Evolutionary conservation across 1,284 basidiomycete species (phyloP), one percentile per base, ranked within the genome.

Genomic region (Rhizoctonia solani): DNA sequence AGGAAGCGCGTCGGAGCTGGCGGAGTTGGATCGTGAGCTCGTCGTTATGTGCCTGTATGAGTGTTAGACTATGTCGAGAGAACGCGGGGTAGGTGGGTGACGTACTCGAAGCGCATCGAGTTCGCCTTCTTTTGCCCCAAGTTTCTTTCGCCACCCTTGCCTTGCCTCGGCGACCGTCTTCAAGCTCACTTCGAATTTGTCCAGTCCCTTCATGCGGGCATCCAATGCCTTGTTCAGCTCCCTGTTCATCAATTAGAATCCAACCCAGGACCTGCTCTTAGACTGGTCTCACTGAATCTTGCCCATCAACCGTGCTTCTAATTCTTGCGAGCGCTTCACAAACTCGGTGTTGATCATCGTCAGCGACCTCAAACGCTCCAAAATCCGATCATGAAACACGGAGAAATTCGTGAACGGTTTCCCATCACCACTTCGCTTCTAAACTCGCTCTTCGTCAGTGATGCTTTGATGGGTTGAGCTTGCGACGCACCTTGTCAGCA

Each of bases 371-470:
- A 99, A 81, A 5, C 95, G 86, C 0, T 87, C 86, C 73, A 97
- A 87, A n/a, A 99, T 84, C 71, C 93, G 93, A 77, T 98, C 94
- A 72, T 95, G 93, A 83, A 99, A 98, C 67, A 95, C 88, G 70
- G 83, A 81, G 75, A 98, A 98, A 80, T 97, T 96, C 34, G 91
- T 92, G 76, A 92, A 94, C 0, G 93, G 93, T 74, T 93, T 94
- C 1, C 90, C 90, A 75, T 95, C 92, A 0, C 87, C 75, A 41
- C 74, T 74, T 1, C 72, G 75, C 58, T 73, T 75, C 68, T 81
- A 76, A 74, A 78, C 52, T 6, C 52, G 5, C 13, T 34, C 58
- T 19, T 27, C 56, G 61, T 44, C 21, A 53, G 21, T 63, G 29
- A 37, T 13, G 68, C 27, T 70, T 21, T 41, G 19, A 44, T 21